Percentiles rank a stretch among this genome's conserved stretches.
Conservation (phyloP, 148 eudicot species). For the Diospyros lotus region DNA sequence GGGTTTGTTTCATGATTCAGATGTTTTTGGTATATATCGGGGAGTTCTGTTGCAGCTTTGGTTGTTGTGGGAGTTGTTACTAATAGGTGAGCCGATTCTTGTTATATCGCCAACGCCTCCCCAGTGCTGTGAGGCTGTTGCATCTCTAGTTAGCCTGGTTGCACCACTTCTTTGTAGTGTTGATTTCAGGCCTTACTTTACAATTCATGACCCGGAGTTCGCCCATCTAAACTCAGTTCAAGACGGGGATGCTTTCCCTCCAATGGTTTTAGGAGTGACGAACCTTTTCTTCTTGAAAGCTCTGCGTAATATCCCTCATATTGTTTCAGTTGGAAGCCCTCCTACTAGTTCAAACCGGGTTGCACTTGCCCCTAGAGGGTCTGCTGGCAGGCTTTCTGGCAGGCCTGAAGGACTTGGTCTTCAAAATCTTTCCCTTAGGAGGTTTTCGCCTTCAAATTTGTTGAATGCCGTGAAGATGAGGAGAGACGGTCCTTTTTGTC, state of each 20-base stretch:
- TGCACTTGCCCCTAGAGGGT: constrained; percentile 40
- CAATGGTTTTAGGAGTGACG: constrained; percentile 90
- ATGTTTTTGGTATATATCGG: constrained; percentile 87
- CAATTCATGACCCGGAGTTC: constrained; percentile 89
- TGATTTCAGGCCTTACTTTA: constrained; percentile 96
- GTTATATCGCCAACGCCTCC: constrained; percentile 95
- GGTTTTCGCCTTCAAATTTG: constrained; percentile 74
- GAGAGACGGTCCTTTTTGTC: constrained; percentile 94
- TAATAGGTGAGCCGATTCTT: constrained; percentile 93
- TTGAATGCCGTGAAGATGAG: constrained; percentile 79
- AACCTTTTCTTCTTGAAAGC: constrained; percentile 90
- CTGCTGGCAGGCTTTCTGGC: constrained; percentile 40
- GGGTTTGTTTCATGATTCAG: constrained; percentile 88
- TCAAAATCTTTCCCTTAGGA: constrained; percentile 60
- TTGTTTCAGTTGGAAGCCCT: constrained; percentile 86
- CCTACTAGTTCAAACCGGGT: constrained; percentile 53
- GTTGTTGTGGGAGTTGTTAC: constrained; percentile 85
- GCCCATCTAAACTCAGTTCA: constrained; percentile 69
- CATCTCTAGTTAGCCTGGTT: constrained; percentile 85
- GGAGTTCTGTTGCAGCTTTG: constrained; percentile 90
- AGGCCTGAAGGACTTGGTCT: constrained; percentile 54
- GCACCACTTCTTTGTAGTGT: constrained; percentile 87
- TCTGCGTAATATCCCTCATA: constrained; percentile 73
- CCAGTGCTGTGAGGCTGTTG: constrained; percentile 94
- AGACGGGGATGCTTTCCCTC: constrained; percentile 65